Base-by-base conservation (phyloP, 495 filamentous ascomycete genomes). In the Lindgomyces ingoldianus region DNA sequence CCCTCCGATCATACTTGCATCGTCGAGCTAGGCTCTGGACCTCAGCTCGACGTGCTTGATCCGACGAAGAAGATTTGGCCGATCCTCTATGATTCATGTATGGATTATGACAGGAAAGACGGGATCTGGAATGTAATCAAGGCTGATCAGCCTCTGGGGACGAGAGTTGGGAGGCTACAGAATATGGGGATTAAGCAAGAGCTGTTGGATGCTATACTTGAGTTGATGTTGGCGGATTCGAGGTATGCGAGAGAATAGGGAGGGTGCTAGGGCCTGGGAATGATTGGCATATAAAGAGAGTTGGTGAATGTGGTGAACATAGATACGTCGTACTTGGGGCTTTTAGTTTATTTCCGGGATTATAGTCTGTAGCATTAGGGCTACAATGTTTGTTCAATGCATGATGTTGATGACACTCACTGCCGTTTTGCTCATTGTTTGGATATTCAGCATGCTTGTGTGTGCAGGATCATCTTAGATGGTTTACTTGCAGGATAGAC, bases 31-130 rank as follows among this genome's bases (percentile, higher is more conserved):
- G 55, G 56, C 12, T 21, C 8, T 2, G 60, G 61, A 8, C 62
- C 64, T 24, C 66, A 67, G 30, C 67, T 72, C 30, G 67, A 69
- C 29, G 41, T 70, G 9, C 1, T 69, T 2, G 63, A 72, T 39
- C 58, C 64, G 26, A 19, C 19, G 16, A 52, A 50, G 25, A 51
- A 33, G 44, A 53, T 62, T n/a, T 67, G 41, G 30, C 39, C 45
- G 12, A 41, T 69, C 1, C 30, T 70, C 8, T 30, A 64, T 27
- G 56, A 36, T 36, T 41, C 67, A 27, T 54, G 62, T 18, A 63
- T 62, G 51, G 42, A 41, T 25, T 67, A 66, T 39, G 63, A 70
- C 57, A 1, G 22, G 29, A 70, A 72, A 59, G 21, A 55, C 36
- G 49, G 33, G 2, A 60, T 67, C 25, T 67, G 51, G 53, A 45